Conservation (phyloP, 768 basidiomycete species). For the Lactarius sp. region DNA sequence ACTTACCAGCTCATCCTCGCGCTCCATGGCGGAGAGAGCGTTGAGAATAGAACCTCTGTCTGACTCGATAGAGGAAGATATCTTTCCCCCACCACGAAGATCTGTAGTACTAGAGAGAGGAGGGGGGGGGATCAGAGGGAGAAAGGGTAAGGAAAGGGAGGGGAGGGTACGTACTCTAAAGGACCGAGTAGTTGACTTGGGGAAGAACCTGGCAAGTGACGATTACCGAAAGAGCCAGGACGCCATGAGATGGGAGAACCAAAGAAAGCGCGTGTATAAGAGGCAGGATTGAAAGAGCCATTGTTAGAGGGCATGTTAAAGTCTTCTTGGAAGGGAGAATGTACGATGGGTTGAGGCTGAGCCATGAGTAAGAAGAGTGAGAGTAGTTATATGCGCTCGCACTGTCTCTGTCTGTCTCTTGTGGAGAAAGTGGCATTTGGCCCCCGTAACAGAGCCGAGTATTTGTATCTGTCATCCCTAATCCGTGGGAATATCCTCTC, state of each 20-base stretch:
- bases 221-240: constrained; percentile 53
- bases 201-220: constrained; percentile 62
- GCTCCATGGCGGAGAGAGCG: constrained; percentile 60
- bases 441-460: neutral
- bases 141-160: neutral
- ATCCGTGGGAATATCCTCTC: neutral
- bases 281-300: constrained; percentile 57
- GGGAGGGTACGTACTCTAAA: constrained; percentile 52
- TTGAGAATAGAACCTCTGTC: constrained; percentile 58
- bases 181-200: constrained; percentile 51
- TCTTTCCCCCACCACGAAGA: constrained; percentile 40
- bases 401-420: no score
- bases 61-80: constrained; percentile 53
- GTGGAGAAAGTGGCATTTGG: neutral
- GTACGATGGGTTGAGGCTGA: constrained; percentile 44
- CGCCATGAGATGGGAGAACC: constrained; percentile 37
- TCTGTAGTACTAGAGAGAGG: constrained; percentile 38
- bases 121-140: neutral
- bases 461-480: constrained; percentile 15
- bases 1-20: constrained; percentile 70
- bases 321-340: constrained; percentile 31
- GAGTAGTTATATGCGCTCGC: neutral
- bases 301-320: constrained; percentile 39
- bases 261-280: constrained; percentile 62
- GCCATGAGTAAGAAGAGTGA: constrained; percentile 38